Evolutionary conservation across 2,329 filamentous ascomycete genomes (phyloP), one percentile per base, ranked within the genome.

Genomic region (Fusarium drepaniforme): DNA sequence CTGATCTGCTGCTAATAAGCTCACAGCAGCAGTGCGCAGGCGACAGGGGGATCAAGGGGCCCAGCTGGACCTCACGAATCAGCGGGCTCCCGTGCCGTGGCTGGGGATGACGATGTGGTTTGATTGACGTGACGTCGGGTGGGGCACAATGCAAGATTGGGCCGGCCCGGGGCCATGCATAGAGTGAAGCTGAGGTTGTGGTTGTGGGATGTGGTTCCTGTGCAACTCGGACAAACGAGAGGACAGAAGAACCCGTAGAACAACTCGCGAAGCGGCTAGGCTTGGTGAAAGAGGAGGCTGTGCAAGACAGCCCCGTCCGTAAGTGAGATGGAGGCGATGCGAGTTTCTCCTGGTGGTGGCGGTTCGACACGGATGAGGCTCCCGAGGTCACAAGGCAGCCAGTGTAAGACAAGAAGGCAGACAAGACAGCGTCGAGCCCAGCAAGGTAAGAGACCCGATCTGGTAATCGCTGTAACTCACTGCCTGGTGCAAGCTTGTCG

Each of bases 101-200:
- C 56, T 73, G 67, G 71, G 71, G 69, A 75, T 78, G 74, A 78
- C 65, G 75, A 76, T 58, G 62, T 70, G 66, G 67, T 72, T 73
- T 78, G 75, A 66, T 75, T 75, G 77, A 78, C 66, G 75, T 79
- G 75, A 78, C 63, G 62, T 68, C 15, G 38, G 64, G 77, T 74
- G 68, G 76, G 76, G 75, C 58, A 63, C 40, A 64, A 67, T 58
- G 66, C 59, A 67, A 63, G 58, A 64, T 60, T 57, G 61, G 64
- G 69, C 42, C 44, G 44, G 44, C 57, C 46, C 37, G 60, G 46
- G 56, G 57, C 49, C 46, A 61, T 58, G 67, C 53, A 66, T 35
- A 33, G 51, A 53, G 59, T 53, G 33, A n/a, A 59, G 38, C 18
- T 58, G 63, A 44, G 59, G 35, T 25, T 28, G 40, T 18, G 49